Evolutionary conservation across 2,329 filamentous ascomycete species (phyloP), one percentile per base, ranked within the genome.

Genomic region (Diaporthe ampelina): DNA sequence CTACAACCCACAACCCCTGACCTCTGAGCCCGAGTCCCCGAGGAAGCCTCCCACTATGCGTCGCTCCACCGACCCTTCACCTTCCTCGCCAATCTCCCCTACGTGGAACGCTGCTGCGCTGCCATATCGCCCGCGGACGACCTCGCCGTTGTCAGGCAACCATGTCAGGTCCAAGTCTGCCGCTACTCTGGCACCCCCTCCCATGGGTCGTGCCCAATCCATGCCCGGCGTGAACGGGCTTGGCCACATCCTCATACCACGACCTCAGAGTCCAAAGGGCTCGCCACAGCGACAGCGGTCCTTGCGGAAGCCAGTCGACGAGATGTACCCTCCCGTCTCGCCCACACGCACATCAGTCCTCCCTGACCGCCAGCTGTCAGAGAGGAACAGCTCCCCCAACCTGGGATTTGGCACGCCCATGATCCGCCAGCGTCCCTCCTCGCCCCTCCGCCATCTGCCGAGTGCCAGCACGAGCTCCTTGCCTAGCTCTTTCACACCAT

Each of bases 161-260:
- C 91, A 92, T 79, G 82, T 86, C 73, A 84, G 91, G 76, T 92
- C 91, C 24, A 88, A 87, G 76, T 92, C 91, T 11, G 86, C 87
- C 32, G 88, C 87, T 37, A 89, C 87, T 79, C 82, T 89, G 75
- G 85, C 88, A 45, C 86, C 88, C 35, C 85, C 85, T n/a, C 80
- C 86, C 73, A 92, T 93, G 87, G 88, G 88, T 19, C 89, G 91
- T 76, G 91, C 91, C 37, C 90, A 91, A 79, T 92, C 91, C 11
- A 87, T 93, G 86, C 91, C 91, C 17, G 90, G 90, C 37, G 87
- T 92, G 72, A 91, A 88, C 77, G 89, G 87, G 50, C 85, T 89
- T 13, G 90, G 90, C 58, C 89, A 91, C 78, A 84, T 92, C 32
- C 83, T 91, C 32, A 88, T 86, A 77, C 86, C 88, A 43, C 88